Base-by-base conservation (phyloP, 495 filamentous ascomycete genomes). In the Pseudevernia furfuracea region DNA sequence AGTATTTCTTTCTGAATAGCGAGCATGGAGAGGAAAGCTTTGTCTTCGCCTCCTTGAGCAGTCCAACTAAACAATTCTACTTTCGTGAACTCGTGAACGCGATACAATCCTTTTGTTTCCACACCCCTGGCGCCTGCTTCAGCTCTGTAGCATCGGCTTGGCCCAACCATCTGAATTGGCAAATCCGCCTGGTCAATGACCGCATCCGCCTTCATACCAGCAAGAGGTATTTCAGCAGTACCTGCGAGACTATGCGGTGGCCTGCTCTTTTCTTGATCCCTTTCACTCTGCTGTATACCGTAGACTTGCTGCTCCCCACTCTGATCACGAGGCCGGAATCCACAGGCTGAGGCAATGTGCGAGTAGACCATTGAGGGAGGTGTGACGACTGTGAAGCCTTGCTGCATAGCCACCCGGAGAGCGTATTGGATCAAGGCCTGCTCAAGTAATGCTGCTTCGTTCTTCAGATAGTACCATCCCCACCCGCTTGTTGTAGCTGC, bases 71-170 rank as follows among this genome's bases (percentile, higher is more conserved):
- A 98, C 78, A 98, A 85, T 73, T 98, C 94, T 2, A 97, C 93
- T 71, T 98, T 98, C 46, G 91, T 96, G 76, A 98, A 98, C 73
- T 98, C 94, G 77, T 97, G 94, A n/a, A 98, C 94, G 17, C 94
- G 87, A 76, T 97, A 98, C 10, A 98, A 80, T 12, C 94, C 94
- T 76, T 97, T 97, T 11, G 89, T 95, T 48, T 96, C 90, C 30
- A 84, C 85, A 39, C 94, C 94, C 25, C 94, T 81, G 8, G 90
- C 87, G 25, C 94, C 94, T 2, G 94, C 95, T 75, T 98, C 94
- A 21, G 94, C 94, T 56, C 94, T 87, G 72, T 96, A 98, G 76
- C 91, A 94, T 6, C 94, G 82, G 52, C 90, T 95, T 1, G 87
- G 84, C 10, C 89, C 94, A 8, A 94, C 90, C 6, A 87, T 75